phyloP scores from a whole-genome alignment of 176 grass and related monocot genomes.

The Oryza glaberrima region DNA sequence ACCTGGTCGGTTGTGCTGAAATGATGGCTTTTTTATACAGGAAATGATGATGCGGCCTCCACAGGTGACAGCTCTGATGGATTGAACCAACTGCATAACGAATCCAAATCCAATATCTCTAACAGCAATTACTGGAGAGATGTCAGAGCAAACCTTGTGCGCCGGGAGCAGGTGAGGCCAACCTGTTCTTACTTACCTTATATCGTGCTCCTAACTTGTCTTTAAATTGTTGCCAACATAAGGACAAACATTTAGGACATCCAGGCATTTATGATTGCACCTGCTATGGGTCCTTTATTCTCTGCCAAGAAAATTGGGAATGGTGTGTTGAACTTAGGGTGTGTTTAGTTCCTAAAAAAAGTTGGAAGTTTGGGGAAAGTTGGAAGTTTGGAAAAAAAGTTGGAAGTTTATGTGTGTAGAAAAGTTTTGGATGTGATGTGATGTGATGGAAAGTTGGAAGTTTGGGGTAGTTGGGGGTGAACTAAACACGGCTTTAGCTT shows the following conservation, averaged over 20 bases:
- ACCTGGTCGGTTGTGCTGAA: background rate
- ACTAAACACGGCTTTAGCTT: background rate
- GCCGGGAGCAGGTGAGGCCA: slow-evolving; percentile 56
- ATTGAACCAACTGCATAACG: slow-evolving; percentile 23
- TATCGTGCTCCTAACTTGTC: background rate
- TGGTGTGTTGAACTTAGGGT: background rate
- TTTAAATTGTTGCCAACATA: background rate
- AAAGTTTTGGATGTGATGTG: no score
- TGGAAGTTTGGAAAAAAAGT: no score
- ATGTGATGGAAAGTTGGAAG: no score
- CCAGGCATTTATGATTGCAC: background rate
- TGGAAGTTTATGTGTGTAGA: no score
- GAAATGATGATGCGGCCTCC: slow-evolving; percentile 56
- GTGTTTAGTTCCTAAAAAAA: no score
- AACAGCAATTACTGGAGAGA: slow-evolving; percentile 77
- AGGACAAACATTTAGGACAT: background rate
- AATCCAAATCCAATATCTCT: slow-evolving; percentile 51
- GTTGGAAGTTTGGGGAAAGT: no score
- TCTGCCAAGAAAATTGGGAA: slow-evolving; percentile 9
- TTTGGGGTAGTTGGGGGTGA: no score
- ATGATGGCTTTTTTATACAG: slow-evolving; percentile 44
- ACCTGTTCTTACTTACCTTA: background rate
- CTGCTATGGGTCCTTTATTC: background rate
- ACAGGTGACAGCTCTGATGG: slow-evolving; percentile 53
- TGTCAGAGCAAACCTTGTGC: slow-evolving; percentile 89